Conservation (phyloP, 2,329 filamentous ascomycete genomes). For the Parascedosporium putredinis region DNA sequence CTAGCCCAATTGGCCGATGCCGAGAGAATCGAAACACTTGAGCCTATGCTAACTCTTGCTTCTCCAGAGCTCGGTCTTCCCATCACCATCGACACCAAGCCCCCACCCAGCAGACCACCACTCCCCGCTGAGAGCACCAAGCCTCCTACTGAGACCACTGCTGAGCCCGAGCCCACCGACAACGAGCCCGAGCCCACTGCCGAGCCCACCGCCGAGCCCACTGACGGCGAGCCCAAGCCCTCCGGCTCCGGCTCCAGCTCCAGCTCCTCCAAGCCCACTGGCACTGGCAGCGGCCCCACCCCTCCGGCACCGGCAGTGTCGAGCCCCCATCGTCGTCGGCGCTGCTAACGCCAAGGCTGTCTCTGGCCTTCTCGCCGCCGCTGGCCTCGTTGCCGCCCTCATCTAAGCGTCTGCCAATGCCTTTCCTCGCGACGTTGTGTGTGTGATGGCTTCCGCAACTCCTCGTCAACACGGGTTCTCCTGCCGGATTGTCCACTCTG, state of each 20-base stretch:
- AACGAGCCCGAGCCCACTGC: background rate
- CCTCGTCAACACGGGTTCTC: too few species aligned
- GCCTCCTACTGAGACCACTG: background rate
- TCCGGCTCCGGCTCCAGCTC: constrained; percentile 1
- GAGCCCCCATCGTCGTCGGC: constrained; percentile 2
- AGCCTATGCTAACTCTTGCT: background rate
- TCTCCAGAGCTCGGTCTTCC: constrained; percentile 3
- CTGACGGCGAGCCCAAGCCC: background rate
- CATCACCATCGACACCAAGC: constrained; percentile 6
- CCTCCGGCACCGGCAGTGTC: background rate
- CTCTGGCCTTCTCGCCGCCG: constrained; percentile 1
- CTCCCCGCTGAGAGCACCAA: background rate
- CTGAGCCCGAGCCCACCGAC: background rate
- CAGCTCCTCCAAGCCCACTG: background rate
- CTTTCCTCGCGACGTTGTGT: background rate
- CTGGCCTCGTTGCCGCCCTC: constrained; percentile 4
- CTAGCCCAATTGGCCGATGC: background rate
- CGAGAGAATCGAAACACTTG: too few species aligned
- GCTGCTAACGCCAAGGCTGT: constrained; percentile 4
- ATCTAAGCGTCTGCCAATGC: too few species aligned
- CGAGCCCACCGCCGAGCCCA: background rate
- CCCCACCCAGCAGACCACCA: background rate
- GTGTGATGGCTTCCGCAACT: background rate
- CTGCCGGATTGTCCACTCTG: too few species aligned
- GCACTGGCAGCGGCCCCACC: background rate